Evolutionary conservation across 768 basidiomycete species (phyloP), one percentile per base, ranked within the genome.

Genomic region (Boletus vinaceobasis): DNA sequence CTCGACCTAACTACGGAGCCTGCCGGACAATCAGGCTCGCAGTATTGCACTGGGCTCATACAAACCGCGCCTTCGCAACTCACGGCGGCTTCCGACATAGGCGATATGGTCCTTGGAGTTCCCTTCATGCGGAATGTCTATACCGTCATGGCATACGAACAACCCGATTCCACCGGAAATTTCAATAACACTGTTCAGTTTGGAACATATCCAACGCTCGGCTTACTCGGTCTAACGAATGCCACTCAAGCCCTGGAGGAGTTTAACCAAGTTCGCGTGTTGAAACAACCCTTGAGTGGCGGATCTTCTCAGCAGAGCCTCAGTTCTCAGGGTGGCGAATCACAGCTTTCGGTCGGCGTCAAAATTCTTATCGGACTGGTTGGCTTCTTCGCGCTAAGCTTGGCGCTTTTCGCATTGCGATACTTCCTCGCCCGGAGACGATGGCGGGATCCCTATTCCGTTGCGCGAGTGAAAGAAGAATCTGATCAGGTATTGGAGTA

Each of bases 101-200:
- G 80, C 1, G 89, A 91, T 67, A 84, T 92, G 72, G 75, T 92
- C 53, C 82, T 92, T 37, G 90, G 88, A 38, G 86, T 89, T 0
- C 84, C 89, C 0, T 92, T 92, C 65, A 72, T 92, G 62, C 78
- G 87, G 11, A 90, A 85, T 62, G 78, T 82, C 4, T 92, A 93
- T 65, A 85, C 82, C 13, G 88, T 93, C 58, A 80, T 90, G 79
- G 85, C 84, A 1, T 89, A 86, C 65, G 74, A 79, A 43, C 55
- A 62, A 1, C 84, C 84, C 3, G 62, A 72, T 44, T 39, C 67
- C 0, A 61, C 75, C 23, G 85, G 85, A 14, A 60, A 62, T 4
- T 83, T 86, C 66, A 71, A 76, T 29, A 50, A 48, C 5, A 55
- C 55, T 33, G 60, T 62, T 23, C 52, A 59, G 42, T 55, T 58